Base-by-base conservation (phyloP, 2,329 filamentous ascomycete genomes). In the Chaetomium strumarium region DNA sequence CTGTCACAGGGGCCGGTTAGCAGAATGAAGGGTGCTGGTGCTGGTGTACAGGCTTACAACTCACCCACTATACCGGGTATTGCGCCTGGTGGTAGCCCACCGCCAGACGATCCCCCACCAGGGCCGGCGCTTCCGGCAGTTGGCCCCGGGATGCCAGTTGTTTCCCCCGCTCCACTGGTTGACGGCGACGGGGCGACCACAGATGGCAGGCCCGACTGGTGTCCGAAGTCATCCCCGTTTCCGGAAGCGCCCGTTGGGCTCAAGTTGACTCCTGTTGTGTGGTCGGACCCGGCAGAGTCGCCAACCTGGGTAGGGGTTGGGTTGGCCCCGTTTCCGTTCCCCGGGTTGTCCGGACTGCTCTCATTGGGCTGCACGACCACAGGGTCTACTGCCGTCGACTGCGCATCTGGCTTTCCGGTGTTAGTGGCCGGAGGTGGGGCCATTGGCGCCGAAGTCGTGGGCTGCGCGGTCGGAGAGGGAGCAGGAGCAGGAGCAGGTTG, bases 61-160 rank as follows among this genome's bases (percentile, higher is more conserved):
- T 53, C 19, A 56, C 54, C 49, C 13, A 57, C 47, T 1, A 55
- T 46, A 3, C 56, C 56, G 4, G 54, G 54, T n/a, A 58, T 55
- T 13, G 49, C 49, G 5, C 54, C 54, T 1, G 54, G 42, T 3
- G 49, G 30, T 4, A 57, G 39, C 4, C 50, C 49, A n/a, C 46
- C 39, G 9, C 42, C 24, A n/a, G 50, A 52, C 5, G 30, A 6
- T 34, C 17, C 29, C n/a, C 5, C 33, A 17, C 9, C 17, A 7
- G n/a, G n/a, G n/a, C n/a, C n/a, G n/a, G n/a, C n/a, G n/a, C n/a
- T 8, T 3, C 13, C 34, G 7, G 4, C 34, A 16, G 7, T n/a
- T n/a, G 14, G 7, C 7, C 34, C 34, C 7, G 34, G 14, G 5
- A 8, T n/a, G 13, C 11, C 34, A 8, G 13, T 16, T 2, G 34